These are phyloP conservation scores for Drosera spatulata DNA, from an alignment of 179 eudicot genomes.

Conservation along the genomic window DNA sequence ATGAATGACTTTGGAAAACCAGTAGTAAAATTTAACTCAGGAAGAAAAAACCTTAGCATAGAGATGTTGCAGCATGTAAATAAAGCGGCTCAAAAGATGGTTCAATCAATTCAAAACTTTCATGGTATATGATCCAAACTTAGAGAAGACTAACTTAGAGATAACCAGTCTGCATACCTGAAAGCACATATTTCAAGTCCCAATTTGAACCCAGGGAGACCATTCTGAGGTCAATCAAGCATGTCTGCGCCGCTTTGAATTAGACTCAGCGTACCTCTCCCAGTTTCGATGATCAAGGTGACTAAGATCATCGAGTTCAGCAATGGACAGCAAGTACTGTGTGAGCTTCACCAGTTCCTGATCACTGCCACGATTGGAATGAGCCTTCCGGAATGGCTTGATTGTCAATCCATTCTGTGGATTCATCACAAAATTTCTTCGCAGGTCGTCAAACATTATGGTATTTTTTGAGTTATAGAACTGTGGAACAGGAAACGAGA, in stretches of 20 bases:
- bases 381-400: constrained; percentile 88
- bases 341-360: constrained; percentile 89
- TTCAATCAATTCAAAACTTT: too few relatives aligned
- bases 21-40: too few relatives aligned
- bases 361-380: constrained; percentile 62
- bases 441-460: constrained; percentile 90
- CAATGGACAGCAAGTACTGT: constrained; percentile 78
- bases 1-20: too few relatives aligned
- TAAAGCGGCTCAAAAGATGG: too few relatives aligned
- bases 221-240: constrained; percentile 14
- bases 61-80: too few relatives aligned
- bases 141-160: not conserved
- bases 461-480: constrained; percentile 75
- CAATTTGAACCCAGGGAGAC: not conserved
- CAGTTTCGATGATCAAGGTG: constrained; percentile 61
- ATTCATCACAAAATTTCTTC: constrained; percentile 93
- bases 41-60: too few relatives aligned
- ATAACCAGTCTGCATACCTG: not conserved
- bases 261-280: constrained; percentile 60
- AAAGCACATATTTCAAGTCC: not conserved
- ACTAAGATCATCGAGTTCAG: constrained; percentile 81
- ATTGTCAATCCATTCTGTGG: constrained; percentile 87
- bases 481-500: constrained; percentile 31
- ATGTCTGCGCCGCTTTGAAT: constrained; percentile 66
- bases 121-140: too few relatives aligned